Evolutionary conservation across 2,329 filamentous ascomycete genomes (phyloP).

Genomic region (Neophaeococcomyces aloes): DNA sequence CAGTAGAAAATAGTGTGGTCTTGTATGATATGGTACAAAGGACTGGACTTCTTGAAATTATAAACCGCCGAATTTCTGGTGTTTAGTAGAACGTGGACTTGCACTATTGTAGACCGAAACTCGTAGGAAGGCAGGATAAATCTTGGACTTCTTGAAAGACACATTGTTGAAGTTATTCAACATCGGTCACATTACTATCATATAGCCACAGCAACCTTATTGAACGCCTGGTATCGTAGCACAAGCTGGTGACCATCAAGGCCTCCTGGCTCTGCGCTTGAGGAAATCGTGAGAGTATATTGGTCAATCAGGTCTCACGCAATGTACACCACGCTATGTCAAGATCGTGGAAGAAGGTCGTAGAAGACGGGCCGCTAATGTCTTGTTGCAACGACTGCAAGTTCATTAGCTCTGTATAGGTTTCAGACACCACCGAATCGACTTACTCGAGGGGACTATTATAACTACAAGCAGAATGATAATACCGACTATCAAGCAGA

Average conservation of each 20-base stretch:
- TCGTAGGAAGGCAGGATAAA: neutral
- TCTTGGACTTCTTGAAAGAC: neutral
- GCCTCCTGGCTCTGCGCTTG: neutral
- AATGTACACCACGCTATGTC: conserved; percentile 9
- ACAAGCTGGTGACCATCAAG: neutral
- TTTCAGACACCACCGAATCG: neutral
- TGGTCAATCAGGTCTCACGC: neutral
- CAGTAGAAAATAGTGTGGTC: too few relatives aligned
- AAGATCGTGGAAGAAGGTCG: conserved; percentile 9
- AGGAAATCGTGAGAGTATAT: conserved; percentile 2
- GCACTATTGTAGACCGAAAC: too few relatives aligned
- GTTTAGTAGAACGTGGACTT: too few relatives aligned
- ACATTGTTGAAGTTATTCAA: neutral
- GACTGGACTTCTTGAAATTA: too few relatives aligned
- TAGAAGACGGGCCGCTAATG: conserved; percentile 10
- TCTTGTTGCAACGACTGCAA: conserved; percentile 20
- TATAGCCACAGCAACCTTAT: neutral
- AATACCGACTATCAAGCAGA: conserved; percentile 85
- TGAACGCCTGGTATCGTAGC: conserved; percentile 7
- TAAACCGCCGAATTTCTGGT: too few relatives aligned
- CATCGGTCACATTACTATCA: conserved; percentile 8
- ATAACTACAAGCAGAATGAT: conserved; percentile 87
- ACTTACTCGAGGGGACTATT: conserved; percentile 80
- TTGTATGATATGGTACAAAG: too few relatives aligned
- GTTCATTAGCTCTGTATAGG: neutral